phyloP scores from a whole-genome alignment of 2,329 filamentous ascomycete genomes.

The Colletotrichum tanaceti region DNA sequence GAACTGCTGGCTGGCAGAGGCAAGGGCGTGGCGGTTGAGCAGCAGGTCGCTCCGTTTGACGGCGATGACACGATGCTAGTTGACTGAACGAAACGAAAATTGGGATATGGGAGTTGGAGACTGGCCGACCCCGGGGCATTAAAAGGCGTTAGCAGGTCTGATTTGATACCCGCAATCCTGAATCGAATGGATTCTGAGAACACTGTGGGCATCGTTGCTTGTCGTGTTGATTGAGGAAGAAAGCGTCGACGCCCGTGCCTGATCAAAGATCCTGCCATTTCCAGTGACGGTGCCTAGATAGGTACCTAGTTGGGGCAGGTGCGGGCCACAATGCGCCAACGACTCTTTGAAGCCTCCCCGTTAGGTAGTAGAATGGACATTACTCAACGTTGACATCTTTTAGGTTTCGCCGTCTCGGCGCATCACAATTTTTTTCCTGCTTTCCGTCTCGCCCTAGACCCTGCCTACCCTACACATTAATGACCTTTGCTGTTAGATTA shows the following conservation, averaged over 20 bases:
- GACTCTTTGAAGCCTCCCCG: too few relatives aligned
- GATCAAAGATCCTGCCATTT: neutral
- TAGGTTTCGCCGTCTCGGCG: neutral
- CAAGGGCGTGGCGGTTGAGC: constrained; percentile 78
- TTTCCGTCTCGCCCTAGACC: neutral
- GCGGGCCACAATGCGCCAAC: too few relatives aligned
- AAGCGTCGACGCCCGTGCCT: neutral
- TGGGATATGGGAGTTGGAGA: constrained; percentile 35
- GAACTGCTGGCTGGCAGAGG: constrained; percentile 90
- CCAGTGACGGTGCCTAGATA: too few relatives aligned
- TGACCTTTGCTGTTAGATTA: neutral
- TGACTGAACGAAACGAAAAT: constrained; percentile 53
- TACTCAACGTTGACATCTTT: neutral
- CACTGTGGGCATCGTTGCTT: neutral
- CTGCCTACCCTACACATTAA: neutral
- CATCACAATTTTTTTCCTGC: neutral
- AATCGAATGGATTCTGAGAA: constrained; percentile 40
- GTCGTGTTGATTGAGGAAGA: neutral
- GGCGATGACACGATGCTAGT: constrained; percentile 95
- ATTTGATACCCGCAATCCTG: constrained; percentile 42
- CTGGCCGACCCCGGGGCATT: constrained; percentile 36
- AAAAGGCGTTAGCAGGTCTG: constrained; percentile 41
- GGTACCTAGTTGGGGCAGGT: too few relatives aligned
- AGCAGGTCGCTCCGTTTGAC: constrained; percentile 65
- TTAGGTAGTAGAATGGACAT: neutral